phyloP scores from a whole-genome alignment of 495 filamentous ascomycete genomes.

The Aspergillus carlsbadensis region DNA sequence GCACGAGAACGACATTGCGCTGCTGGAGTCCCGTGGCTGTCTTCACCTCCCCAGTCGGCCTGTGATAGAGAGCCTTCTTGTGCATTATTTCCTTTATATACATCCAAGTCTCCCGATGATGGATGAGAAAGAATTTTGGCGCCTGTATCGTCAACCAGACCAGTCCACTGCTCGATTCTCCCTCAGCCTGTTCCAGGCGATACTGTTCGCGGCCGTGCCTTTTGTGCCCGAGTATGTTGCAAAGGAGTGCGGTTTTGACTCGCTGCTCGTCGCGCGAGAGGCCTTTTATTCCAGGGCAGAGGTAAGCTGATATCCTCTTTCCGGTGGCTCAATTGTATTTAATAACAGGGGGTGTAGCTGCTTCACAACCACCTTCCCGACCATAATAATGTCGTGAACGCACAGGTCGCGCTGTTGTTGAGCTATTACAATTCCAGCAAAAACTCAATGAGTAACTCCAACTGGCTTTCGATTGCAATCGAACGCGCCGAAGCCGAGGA shows the following conservation, averaged over 20 bases:
- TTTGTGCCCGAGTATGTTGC: neutral
- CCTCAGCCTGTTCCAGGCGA: neutral
- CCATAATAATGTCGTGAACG: no score
- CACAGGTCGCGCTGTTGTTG: no score
- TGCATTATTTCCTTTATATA: slow-evolving; percentile 3
- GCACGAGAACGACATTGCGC: neutral
- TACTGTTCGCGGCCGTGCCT: slow-evolving; percentile 1
- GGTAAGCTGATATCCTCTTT: no score
- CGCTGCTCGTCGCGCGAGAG: neutral
- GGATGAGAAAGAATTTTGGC: neutral
- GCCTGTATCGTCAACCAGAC: no score
- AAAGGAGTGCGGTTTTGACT: neutral
- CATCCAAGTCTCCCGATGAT: neutral
- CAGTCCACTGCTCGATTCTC: neutral
- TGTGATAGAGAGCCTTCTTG: neutral
- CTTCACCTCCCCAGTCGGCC: neutral
- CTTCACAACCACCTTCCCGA: no score
- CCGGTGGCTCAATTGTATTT: no score
- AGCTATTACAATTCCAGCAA: no score
- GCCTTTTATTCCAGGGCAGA: neutral
- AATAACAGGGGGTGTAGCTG: no score
- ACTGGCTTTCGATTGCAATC: no score
- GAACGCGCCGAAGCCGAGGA: no score
- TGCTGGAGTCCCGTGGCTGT: neutral
- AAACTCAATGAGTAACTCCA: no score